A percentile compares a stretch with the other conserved stretches of the same genome.
These are phyloP conservation scores for Claviceps sp. DNA, from an alignment of 2,329 filamentous ascomycete species.

Conservation along the genomic window DNA sequence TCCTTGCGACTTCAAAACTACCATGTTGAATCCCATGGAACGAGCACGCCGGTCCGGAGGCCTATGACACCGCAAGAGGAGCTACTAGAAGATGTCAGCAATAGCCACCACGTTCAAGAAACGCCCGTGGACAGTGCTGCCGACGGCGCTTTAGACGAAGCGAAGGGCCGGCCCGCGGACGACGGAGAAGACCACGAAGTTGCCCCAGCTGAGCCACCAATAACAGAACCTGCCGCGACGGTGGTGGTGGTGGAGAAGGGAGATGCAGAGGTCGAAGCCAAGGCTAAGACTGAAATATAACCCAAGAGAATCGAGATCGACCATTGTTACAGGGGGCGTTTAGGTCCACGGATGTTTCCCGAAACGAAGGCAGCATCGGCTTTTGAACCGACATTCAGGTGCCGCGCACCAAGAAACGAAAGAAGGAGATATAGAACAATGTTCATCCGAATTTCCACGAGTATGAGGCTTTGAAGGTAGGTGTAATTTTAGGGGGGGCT, in stretches of 20 bases:
- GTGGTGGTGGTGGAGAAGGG: neutral
- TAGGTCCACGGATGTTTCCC: no score
- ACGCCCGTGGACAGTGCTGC: neutral
- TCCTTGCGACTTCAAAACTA: conserved; percentile 18
- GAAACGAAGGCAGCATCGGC: no score
- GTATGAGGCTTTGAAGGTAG: no score
- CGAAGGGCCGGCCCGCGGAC: neutral
- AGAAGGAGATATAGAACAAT: neutral
- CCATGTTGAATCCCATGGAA: conserved; percentile 10
- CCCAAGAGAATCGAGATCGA: no score
- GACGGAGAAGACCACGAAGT: neutral
- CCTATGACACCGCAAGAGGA: conserved; percentile 20
- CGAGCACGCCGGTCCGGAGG: conserved; percentile 9
- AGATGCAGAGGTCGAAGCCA: neutral
- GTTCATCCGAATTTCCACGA: no score
- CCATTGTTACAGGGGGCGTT: neutral
- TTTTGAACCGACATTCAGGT: no score
- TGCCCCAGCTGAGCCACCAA: neutral
- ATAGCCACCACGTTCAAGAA: neutral
- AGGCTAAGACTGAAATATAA: neutral
- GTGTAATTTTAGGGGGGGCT: no score
- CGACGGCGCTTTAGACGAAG: neutral
- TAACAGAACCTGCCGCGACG: neutral
- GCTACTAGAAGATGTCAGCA: conserved; percentile 9
- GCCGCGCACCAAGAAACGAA: no score